These are phyloP conservation scores for Rhodamnia rubescens DNA, from an alignment of 345 rosid species.

Conservation along the genomic window DNA sequence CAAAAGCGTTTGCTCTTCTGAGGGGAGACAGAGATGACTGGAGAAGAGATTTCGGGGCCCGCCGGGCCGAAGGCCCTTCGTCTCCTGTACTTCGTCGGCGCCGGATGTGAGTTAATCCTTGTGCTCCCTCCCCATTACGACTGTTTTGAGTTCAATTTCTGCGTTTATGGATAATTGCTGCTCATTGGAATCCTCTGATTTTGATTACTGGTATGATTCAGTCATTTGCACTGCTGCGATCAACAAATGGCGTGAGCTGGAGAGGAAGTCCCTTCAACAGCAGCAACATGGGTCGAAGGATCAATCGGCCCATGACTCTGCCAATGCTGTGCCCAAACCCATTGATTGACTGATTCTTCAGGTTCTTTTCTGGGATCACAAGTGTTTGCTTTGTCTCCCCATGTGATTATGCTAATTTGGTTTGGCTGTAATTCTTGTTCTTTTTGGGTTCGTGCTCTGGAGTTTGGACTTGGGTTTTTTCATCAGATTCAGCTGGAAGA, in stretches of 20 bases:
- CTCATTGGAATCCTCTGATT: neutral
- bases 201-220: neutral
- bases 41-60: conserved; percentile 45
- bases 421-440: neutral
- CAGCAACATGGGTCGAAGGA: conserved; percentile 16
- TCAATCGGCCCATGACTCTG: conserved; percentile 7
- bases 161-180: neutral
- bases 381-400: neutral
- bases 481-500: neutral
- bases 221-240: conserved; percentile 50
- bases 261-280: conserved; percentile 34
- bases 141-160: neutral
- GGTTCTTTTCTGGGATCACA: neutral
- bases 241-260: conserved; percentile 67
- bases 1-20: neutral
- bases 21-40: conserved; percentile 7
- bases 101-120: conserved; percentile 43
- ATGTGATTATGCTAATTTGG: neutral
- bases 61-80: conserved; percentile 59
- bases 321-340: conserved; percentile 22
- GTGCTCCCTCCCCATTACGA: neutral
- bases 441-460: neutral
- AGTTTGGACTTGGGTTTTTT: neutral
- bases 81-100: conserved; percentile 53
- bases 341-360: conserved; percentile 17